These are phyloP conservation scores for Pseudopyricularia cyperi DNA, from an alignment of 2,329 filamentous ascomycete genomes.

Conservation along the genomic window DNA sequence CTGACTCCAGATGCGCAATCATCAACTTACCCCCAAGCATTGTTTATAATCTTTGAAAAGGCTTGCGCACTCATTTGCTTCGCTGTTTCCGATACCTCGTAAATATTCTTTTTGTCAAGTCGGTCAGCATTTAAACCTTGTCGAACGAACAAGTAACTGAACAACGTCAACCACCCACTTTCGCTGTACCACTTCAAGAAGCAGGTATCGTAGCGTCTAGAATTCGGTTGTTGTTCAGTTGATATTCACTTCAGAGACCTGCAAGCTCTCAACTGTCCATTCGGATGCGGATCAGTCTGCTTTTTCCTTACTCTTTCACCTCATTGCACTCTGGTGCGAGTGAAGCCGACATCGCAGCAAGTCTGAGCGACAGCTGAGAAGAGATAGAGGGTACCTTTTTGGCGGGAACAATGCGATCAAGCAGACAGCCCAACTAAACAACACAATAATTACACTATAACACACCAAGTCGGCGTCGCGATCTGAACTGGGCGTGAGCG, in stretches of 20 bases:
- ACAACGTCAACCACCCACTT: slow-evolving; percentile 44
- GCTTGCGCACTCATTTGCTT: slow-evolving; percentile 64
- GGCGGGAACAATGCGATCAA: neutral
- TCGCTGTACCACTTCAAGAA: slow-evolving; percentile 99
- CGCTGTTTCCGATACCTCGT: slow-evolving; percentile 66
- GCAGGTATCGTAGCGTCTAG: slow-evolving; percentile 89
- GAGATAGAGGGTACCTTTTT: neutral
- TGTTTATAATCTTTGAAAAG: slow-evolving; percentile 82
- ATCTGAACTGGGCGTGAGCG: too few species aligned
- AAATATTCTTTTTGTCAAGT: slow-evolving; percentile 58
- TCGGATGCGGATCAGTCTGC: neutral
- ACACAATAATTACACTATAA: too few species aligned
- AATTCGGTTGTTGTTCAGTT: neutral
- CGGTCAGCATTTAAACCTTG: slow-evolving; percentile 3
- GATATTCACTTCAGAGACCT: neutral
- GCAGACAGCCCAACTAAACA: neutral
- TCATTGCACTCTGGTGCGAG: slow-evolving; percentile 91
- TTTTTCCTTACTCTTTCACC: slow-evolving; percentile 67
- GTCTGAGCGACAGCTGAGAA: slow-evolving; percentile 7
- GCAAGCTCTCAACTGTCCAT: slow-evolving; percentile 6
- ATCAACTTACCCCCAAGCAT: slow-evolving; percentile 59
- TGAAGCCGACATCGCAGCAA: slow-evolving; percentile 68
- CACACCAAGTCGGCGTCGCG: too few species aligned
- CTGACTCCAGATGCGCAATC: neutral
- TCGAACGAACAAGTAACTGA: neutral